Conservation (phyloP, 805 yeast species). For the Saccharomycopsis javanensis region DNA sequence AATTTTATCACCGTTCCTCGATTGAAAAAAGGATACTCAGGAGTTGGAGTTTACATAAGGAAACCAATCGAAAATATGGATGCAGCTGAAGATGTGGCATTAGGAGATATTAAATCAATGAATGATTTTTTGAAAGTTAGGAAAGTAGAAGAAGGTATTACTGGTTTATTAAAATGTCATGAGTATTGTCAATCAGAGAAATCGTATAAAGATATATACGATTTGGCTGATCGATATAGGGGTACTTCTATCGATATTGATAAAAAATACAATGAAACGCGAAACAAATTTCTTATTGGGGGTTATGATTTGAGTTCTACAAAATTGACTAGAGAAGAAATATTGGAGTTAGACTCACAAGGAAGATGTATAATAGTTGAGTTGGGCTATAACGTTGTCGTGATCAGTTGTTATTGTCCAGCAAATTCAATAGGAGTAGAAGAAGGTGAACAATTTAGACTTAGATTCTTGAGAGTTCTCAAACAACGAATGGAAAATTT, state of each 20-base stretch:
- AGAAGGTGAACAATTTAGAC: conserved; percentile 51
- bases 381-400: conserved; percentile 48
- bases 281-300: conserved; percentile 41
- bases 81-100: conserved; percentile 29
- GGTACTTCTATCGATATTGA: conserved; percentile 24
- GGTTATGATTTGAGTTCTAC: conserved; percentile 39
- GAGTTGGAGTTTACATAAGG: conserved; percentile 77
- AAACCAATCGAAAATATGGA: conserved; percentile 26
- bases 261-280: conserved; percentile 20
- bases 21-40: conserved; percentile 74
- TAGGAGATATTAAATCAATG: conserved; percentile 14
- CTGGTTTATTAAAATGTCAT: conserved; percentile 44
- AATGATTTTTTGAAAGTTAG: conserved; percentile 40
- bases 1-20: conserved; percentile 63
- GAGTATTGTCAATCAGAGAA: conserved; percentile 8
- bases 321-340: conserved; percentile 23
- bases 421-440: conserved; percentile 73
- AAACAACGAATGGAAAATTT: conserved; percentile 54
- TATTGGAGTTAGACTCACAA: conserved; percentile 55
- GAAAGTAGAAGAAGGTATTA: conserved; percentile 85
- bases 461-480: conserved; percentile 47
- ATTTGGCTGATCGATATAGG: conserved; percentile 17
- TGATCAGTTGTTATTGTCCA: conserved; percentile 75
- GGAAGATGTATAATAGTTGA: conserved; percentile 79
- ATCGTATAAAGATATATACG: conserved; percentile 14